Conservation (phyloP, 2,329 filamentous ascomycete species). For the Hypoxylon sp. region DNA sequence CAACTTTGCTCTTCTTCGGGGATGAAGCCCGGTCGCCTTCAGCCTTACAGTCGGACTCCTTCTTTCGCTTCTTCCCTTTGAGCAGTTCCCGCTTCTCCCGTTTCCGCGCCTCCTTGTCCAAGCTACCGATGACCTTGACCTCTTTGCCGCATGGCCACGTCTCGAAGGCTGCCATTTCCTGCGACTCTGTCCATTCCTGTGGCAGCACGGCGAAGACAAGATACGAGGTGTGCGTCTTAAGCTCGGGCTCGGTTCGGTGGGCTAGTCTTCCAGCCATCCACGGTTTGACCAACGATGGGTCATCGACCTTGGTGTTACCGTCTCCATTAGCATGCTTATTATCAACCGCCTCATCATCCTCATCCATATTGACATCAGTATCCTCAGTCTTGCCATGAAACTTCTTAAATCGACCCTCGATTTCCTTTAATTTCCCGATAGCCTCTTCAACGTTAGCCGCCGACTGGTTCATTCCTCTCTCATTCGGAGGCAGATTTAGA, state of each 20-base stretch:
- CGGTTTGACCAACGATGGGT: conserved; percentile 58
- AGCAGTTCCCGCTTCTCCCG: conserved; percentile 67
- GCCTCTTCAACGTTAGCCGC: conserved; percentile 84
- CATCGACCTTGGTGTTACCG: conserved; percentile 42
- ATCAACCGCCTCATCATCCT: conserved; percentile 48
- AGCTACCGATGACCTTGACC: conserved; percentile 63
- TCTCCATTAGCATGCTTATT: conserved; percentile 49
- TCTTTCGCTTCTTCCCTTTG: conserved; percentile 60
- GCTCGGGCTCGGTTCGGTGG: conserved; percentile 84
- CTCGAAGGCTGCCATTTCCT: conserved; percentile 76
- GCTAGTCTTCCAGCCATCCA: conserved; percentile 83
- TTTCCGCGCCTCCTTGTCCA: conserved; percentile 67
- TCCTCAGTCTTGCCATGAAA: conserved; percentile 63
- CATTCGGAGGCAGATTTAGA: conserved; percentile 67
- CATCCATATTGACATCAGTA: conserved; percentile 56
- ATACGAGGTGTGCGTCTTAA: conserved; percentile 98
- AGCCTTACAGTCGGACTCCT: conserved; percentile 42
- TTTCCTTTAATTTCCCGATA: conserved; percentile 75
- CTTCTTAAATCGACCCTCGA: conserved; percentile 75
- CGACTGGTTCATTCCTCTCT: conserved; percentile 76
- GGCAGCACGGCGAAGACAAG: conserved; percentile 92
- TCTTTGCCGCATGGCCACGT: conserved; percentile 72
- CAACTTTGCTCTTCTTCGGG: conserved; percentile 43
- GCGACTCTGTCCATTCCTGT: conserved; percentile 84
- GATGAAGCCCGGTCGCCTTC: conserved; percentile 36